Percentiles rank a stretch among this genome's conserved stretches.
phyloP scores from a whole-genome alignment of 108 stramenopile species.

The Fistulifera pelliculosa region DNA sequence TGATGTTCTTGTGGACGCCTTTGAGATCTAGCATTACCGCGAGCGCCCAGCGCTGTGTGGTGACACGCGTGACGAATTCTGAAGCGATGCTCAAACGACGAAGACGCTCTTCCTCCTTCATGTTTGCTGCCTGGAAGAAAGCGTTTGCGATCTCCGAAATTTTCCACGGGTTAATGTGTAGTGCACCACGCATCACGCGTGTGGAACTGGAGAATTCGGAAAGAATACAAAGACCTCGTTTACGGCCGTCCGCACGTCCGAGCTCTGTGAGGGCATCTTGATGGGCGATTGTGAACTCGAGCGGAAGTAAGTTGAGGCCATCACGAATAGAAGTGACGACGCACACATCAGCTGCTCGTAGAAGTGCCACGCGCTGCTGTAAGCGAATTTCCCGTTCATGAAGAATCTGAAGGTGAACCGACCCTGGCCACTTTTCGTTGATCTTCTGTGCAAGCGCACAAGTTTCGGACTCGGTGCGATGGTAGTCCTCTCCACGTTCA shows the following conservation, averaged over 20 bases:
- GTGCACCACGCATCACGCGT: conserved; percentile 93
- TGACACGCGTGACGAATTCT: conserved; percentile 90
- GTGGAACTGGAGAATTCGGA: conserved; percentile 86
- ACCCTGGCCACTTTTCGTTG: conserved; percentile 77
- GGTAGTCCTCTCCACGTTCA: conserved; percentile 85
- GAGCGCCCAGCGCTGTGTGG: conserved; percentile 89
- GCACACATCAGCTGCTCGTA: conserved; percentile 77
- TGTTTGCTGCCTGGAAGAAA: conserved; percentile 56
- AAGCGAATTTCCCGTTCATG: conserved; percentile 63
- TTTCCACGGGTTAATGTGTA: conserved; percentile 91
- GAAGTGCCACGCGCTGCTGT: conserved; percentile 80
- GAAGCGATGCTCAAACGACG: conserved; percentile 63
- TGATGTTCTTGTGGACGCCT: conserved; percentile 68
- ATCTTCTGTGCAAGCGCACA: conserved; percentile 70
- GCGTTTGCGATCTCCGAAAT: conserved; percentile 80
- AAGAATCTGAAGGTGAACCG: conserved; percentile 84
- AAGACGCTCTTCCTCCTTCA: conserved; percentile 77
- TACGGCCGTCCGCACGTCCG: conserved; percentile 71
- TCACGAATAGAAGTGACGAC: conserved; percentile 92
- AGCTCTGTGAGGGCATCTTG: conserved; percentile 78
- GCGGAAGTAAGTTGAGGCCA: conserved; percentile 92
- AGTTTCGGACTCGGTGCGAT: conserved; percentile 67
- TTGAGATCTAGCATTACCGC: conserved; percentile 86
- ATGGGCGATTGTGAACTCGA: conserved; percentile 93
- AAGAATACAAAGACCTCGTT: conserved; percentile 85